Evolutionary conservation across 225 moss, liverwort and hornwort species (phyloP).

Genomic region (Marchantia paleacea): DNA sequence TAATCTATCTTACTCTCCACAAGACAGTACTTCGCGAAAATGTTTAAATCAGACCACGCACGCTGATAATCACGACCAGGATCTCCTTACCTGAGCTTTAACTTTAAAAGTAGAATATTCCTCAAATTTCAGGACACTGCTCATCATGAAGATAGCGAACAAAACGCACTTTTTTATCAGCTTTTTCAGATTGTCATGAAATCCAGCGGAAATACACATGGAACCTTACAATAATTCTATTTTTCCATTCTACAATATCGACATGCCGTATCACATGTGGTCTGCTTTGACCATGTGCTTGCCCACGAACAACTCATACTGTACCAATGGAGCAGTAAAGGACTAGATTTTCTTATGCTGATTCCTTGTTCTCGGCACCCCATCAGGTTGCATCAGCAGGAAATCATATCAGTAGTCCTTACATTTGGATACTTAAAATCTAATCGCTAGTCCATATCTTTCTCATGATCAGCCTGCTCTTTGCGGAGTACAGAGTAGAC

Average conservation of each 20-base stretch:
- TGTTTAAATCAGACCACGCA: neutral
- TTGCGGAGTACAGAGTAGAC: neutral
- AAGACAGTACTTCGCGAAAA: neutral
- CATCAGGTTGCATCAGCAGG: neutral
- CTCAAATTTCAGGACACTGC: neutral
- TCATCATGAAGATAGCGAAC: too few species aligned
- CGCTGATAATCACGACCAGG: neutral
- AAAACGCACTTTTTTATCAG: neutral
- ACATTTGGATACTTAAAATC: neutral
- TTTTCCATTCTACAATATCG: neutral
- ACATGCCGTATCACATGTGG: neutral
- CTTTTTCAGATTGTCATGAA: neutral
- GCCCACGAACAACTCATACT: neutral
- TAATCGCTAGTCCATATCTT: neutral
- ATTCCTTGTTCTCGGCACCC: neutral
- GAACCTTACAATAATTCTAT: neutral
- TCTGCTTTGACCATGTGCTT: neutral
- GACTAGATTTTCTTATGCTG: neutral
- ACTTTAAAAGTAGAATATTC: neutral
- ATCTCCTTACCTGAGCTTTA: neutral
- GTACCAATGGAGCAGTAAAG: neutral
- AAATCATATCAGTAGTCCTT: neutral
- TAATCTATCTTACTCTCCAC: neutral
- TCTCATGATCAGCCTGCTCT: too few species aligned
- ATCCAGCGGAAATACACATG: neutral